Evolutionary conservation across 169 alveolate species (phyloP), one percentile per base, ranked within the genome.

Genomic region (Cryptosporidium ubiquitum): DNA sequence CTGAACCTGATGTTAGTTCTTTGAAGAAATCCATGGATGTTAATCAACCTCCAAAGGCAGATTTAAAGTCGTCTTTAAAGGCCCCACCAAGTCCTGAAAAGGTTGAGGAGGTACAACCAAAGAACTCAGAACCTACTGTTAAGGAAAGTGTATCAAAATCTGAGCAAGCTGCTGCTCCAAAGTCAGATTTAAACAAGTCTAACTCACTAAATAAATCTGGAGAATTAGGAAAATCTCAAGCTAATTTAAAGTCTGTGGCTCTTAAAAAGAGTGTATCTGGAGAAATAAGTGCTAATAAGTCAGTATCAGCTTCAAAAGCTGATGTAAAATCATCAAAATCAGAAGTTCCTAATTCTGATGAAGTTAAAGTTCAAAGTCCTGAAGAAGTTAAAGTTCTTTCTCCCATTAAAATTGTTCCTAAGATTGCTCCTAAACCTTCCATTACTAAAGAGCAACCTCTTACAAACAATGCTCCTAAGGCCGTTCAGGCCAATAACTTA

Each of bases 401-500:
- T 20, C 47, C 71, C 37, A 7, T 33, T 20, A 64, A 64, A 26
- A 37, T 64, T n/a, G 51, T 64, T n/a, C 71, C 71, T 3, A 64
- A 64, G 49, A 64, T 64, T 37, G 29, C 4, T 31, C 71, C 71
- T 12, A 64, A 64, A 7, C 51, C 51, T 31, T 47, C 49, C 2
- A 64, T 64, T 6, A 64, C 42, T 64, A 64, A 64, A 26, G 71
- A 64, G 2, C 33, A 16, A 1, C 51, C 71, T n/a, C n/a, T n/a
- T 29, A 14, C 55, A 47, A 14, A 14, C 20, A 47, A n/a, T 64
- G 71, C 71, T 64, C 71, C 71, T 2, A 64, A 64, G 39, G 71
- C 71, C n/a, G 49, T 37, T 2, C 52, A 37, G 42, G 52, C 31
- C 29, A n/a, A n/a, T 29, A 64, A 64, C 52, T 14, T 37, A n/a